These are phyloP conservation scores for Rubus parviflorus DNA, from an alignment of 306 rosid species.

Conservation along the genomic window DNA sequence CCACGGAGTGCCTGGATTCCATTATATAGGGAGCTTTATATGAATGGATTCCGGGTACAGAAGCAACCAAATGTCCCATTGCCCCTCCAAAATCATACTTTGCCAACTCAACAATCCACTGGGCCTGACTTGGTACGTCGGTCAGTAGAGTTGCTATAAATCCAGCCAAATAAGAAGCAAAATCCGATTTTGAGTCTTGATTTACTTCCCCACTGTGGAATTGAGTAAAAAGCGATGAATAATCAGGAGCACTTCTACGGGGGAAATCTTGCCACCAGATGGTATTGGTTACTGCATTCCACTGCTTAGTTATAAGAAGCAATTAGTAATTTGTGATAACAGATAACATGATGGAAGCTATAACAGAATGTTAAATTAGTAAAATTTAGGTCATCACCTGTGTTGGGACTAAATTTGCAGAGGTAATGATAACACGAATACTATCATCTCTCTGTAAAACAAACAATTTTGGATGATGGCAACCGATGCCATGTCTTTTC, in stretches of 20 bases:
- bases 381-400: constrained; percentile 45
- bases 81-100: constrained; percentile 75
- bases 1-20: constrained; percentile 30
- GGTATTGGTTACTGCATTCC: constrained; percentile 77
- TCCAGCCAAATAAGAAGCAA: constrained; percentile 79
- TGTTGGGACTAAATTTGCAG: constrained; percentile 77
- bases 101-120: constrained; percentile 67
- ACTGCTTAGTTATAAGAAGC: constrained; percentile 44
- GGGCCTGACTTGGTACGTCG: constrained; percentile 69
- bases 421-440: constrained; percentile 73
- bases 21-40: constrained; percentile 39
- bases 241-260: constrained; percentile 40
- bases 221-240: constrained; percentile 60
- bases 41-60: constrained; percentile 73
- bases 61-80: constrained; percentile 67
- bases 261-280: constrained; percentile 96
- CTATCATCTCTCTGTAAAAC: constrained; percentile 62
- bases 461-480: constrained; percentile 83
- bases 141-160: constrained; percentile 74
- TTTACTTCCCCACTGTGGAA: constrained; percentile 22
- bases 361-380: background rate
- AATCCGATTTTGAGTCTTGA: constrained; percentile 52
- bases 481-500: constrained; percentile 72
- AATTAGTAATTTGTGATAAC: background rate
- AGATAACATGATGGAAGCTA: background rate